Base-by-base conservation (phyloP, 164 flowering plant genomes). In the Macadamia integrifolia region DNA sequence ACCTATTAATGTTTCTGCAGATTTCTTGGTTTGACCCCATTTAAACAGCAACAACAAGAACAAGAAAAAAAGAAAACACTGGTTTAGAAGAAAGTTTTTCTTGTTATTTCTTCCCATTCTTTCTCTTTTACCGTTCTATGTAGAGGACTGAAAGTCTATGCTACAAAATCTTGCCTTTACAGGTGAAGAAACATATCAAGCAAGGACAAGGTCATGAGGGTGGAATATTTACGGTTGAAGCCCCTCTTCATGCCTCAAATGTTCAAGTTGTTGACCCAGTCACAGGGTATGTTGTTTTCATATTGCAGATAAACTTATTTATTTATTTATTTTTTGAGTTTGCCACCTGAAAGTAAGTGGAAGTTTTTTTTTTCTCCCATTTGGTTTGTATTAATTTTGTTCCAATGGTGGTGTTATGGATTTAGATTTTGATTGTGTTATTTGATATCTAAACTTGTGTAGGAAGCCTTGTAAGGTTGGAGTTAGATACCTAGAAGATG, bases 201-300 rank as follows among this genome's bases (percentile, higher is more conserved):
- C 89, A 85, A 81, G 93, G 97, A 48, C 88, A 91, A 70, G 94
- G 94, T 62, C 96, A 88, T 76, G 96, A 92, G 84, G 98, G 99
- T 78, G 99, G 99, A 60, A 92, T 95, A 66, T 95, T 95, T 78
- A 63, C 92, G 9, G 93, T 95, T 43, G 97, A 92, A 81, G 99
- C 99, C 58, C 98, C 99, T 53, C 84, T 95, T 73, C 97, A 91
- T 84, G 97, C 73, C 43, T 95, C 99, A 69, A 92, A 95, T 84
- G 92, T 95, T 64, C 94, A 91, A 84, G 83, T 87, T 77, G 40
- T 92, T 76, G 99, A 91, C 63, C 95, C 92, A 53, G 89, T 83
- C 15, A 84, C 93, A 35, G 91, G 91, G 98, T 91, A 84, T 35
- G 40, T 35, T 35, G 1, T 3, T 11, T 46, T 46, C 50, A 46